Base-by-base conservation (phyloP, 2,329 filamentous ascomycete species). In the Akanthomyces lecanii region DNA sequence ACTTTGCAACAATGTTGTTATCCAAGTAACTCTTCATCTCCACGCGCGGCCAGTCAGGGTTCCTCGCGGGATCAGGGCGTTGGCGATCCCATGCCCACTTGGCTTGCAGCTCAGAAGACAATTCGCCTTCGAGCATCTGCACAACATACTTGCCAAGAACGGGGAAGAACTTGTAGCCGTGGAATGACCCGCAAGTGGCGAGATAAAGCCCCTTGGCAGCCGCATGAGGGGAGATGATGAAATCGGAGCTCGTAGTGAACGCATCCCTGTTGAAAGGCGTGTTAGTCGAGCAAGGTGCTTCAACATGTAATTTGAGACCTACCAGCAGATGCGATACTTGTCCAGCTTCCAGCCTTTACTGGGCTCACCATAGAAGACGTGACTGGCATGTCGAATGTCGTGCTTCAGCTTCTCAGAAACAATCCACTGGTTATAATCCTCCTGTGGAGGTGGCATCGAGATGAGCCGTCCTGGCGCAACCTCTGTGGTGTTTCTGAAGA, bases 161-260 rank as follows among this genome's bases (percentile, higher is more conserved):
- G 0, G 87, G 87, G 63, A 89, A 80, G 72, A 90, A 89, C 72
- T 89, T 89, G 78, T 81, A 89, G 18, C 84, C 82, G 72, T 90
- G 87, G 67, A 89, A 88, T 0, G 85, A 88, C 7, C 87, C 87
- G 14, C 85, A 86, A 0, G 84, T 85, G 0, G 86, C 87, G 1
- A 90, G 69, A 67, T 83, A 89, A 0, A 90, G 73, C 25, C 85
- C 85, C 54, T 71, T 70, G 23, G 69, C 82, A 38, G 75, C 77
- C 0, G 79, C 64, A 66, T 87, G 81, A 0, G 84, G 83, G 5
- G 83, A 84, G 67, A 89, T 83, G 65, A 89, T 80, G 67, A 87
- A 87, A 69, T 89, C 85, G 25, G 79, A 78, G 69, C 77, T 84
- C 2, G 84, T 80, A 0, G 85, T 87, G 67, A 88, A 84, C 11